phyloP scores from a whole-genome alignment of 176 grass and related monocot genomes.

The Zizania latifolia region DNA sequence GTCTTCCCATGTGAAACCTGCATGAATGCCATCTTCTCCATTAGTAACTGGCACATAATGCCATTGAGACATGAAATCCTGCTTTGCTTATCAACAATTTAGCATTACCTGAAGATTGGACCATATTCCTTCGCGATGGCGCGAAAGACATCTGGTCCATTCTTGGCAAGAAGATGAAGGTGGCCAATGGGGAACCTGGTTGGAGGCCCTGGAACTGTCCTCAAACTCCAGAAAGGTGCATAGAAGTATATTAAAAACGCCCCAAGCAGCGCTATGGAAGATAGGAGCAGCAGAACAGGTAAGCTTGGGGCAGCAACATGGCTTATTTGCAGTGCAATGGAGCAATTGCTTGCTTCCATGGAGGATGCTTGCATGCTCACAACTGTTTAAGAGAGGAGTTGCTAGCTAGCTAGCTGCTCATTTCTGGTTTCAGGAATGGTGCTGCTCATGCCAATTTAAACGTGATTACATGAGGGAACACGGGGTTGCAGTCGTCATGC shows the following conservation, averaged over 20 bases:
- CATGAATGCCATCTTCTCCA: not conserved
- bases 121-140: slow-evolving; percentile 68
- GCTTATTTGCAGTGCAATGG: not conserved
- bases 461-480: slow-evolving; percentile 15
- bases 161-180: slow-evolving; percentile 60
- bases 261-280: slow-evolving; percentile 15
- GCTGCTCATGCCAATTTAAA: slow-evolving; percentile 22
- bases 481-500: not conserved
- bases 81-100: not conserved
- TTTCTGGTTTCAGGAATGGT: slow-evolving; percentile 8
- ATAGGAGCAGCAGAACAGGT: not conserved
- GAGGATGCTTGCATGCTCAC: not conserved
- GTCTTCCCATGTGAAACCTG: slow-evolving; percentile 15
- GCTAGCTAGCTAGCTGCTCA: not conserved
- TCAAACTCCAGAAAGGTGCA: slow-evolving; percentile 64
- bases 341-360: slow-evolving; percentile 30
- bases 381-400: not conserved
- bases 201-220: slow-evolving; percentile 77
- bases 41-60: not conserved
- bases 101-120: slow-evolving; percentile 71
- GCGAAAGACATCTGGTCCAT: slow-evolving; percentile 62
- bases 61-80: not conserved
- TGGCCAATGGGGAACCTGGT: slow-evolving; percentile 55
- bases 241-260: slow-evolving; percentile 68
- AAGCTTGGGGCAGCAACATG: not conserved